These are phyloP conservation scores for Fragilariopsis cylindrus DNA, from an alignment of 108 stramenopile genomes.

Conservation along the genomic window DNA sequence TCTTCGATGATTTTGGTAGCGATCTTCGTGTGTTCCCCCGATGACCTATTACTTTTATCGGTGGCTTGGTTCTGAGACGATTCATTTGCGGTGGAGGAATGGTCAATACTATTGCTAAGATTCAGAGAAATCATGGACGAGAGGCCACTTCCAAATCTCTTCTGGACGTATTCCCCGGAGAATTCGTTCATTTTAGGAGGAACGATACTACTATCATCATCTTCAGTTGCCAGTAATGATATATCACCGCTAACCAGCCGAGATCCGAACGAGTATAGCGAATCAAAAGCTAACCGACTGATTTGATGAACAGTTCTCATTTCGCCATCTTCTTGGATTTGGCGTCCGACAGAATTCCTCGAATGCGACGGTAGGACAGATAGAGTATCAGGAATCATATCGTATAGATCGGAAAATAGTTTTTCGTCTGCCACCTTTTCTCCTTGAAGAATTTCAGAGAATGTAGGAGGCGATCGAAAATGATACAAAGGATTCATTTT, in stretches of 20 bases:
- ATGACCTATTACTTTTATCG: not conserved
- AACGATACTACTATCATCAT: not conserved
- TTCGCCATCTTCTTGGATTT: not conserved
- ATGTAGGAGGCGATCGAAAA: constrained; percentile 6
- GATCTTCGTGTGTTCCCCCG: not conserved
- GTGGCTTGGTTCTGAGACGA: not conserved
- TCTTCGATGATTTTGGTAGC: not conserved
- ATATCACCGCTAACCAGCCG: not conserved
- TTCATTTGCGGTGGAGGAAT: not conserved
- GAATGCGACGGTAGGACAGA: constrained; percentile 8
- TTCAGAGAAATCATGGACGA: not conserved
- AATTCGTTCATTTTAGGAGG: constrained; percentile 16
- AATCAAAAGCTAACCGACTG: constrained; percentile 11
- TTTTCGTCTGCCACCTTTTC: constrained; percentile 14
- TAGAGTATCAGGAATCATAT: constrained; percentile 22
- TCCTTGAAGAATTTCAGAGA: constrained; percentile 11
- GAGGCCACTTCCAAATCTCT: constrained; percentile 9
- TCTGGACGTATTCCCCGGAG: not conserved
- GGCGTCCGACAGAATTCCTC: constrained; percentile 2
- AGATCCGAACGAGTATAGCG: constrained; percentile 14
- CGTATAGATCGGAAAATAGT: constrained; percentile 14
- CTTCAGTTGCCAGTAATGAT: not conserved
- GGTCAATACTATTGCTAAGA: not conserved
- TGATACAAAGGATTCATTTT: not conserved
- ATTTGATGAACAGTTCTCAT: constrained; percentile 27